These are phyloP conservation scores for Entelexis paramagnoliae DNA, from an alignment of 1,139 yeast genomes.

Conservation along the genomic window DNA sequence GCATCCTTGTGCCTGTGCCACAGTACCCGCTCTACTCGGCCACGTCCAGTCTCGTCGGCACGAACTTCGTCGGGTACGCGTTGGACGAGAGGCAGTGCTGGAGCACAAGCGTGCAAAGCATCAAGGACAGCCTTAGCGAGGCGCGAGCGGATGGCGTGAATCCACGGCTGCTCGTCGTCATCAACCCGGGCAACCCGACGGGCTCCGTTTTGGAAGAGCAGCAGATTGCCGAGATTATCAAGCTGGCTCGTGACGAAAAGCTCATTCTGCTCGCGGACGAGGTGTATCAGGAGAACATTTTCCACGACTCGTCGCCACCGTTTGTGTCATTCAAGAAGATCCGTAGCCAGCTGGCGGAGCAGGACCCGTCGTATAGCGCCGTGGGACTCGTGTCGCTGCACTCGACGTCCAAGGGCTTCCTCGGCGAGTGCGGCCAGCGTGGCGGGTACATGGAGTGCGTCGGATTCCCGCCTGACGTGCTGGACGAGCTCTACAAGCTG, in stretches of 20 bases:
- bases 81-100: slow-evolving; percentile 71
- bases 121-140: slow-evolving; percentile 46
- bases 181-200: slow-evolving; percentile 97
- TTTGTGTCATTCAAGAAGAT: slow-evolving; percentile 39
- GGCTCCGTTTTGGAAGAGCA: slow-evolving; percentile 64
- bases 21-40: slow-evolving; percentile 97
- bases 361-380: slow-evolving; percentile 45
- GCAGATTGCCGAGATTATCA: slow-evolving; percentile 59
- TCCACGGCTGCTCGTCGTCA: slow-evolving; percentile 76
- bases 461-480: slow-evolving; percentile 64
- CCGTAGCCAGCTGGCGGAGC: slow-evolving; percentile 44
- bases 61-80: slow-evolving; percentile 79
- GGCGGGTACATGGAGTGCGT: slow-evolving; percentile 96
- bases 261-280: slow-evolving; percentile 93
- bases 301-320: slow-evolving; percentile 36
- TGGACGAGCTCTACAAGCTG: slow-evolving; percentile 63
- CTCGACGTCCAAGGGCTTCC: slow-evolving; percentile 91
- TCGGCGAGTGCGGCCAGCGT: slow-evolving; percentile 98
- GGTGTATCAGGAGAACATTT: slow-evolving; percentile 89
- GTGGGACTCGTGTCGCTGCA: slow-evolving; percentile 90
- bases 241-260: slow-evolving; percentile 74
- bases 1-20: slow-evolving; percentile 91
- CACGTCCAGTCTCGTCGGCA: slow-evolving; percentile 67
- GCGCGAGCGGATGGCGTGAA: slow-evolving; percentile 47
- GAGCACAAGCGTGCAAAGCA: slow-evolving; percentile 66